Percentiles rank a stretch among this genome's conserved stretches.
Evolutionary conservation across 225 moss, liverwort and hornwort genomes (phyloP).

Genomic region (Sphagnum tenellum): DNA sequence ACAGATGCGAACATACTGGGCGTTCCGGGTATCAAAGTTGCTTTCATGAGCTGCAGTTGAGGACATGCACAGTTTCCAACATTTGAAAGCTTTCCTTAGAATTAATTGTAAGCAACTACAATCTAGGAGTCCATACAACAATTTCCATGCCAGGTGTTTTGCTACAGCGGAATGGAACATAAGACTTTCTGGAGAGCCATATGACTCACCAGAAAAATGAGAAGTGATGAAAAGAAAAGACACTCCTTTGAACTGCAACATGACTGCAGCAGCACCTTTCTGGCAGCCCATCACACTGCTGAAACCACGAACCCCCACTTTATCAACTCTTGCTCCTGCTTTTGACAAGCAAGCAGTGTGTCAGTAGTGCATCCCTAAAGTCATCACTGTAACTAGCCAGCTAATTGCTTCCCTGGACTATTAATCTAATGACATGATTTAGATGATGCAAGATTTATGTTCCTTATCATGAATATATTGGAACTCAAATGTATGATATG

Average conservation of each 20-base stretch:
- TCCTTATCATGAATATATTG: too few species aligned
- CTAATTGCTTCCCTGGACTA: too few species aligned
- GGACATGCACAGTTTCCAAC: slow-evolving; percentile 15
- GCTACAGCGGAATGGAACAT: neutral
- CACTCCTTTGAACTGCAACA: slow-evolving; percentile 55
- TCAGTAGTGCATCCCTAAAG: too few species aligned
- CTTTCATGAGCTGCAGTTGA: slow-evolving; percentile 61
- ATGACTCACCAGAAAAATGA: slow-evolving; percentile 68
- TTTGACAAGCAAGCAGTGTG: neutral
- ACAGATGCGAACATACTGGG: slow-evolving; percentile 43
- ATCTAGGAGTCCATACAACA: neutral
- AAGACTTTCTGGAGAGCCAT: neutral
- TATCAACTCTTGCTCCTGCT: slow-evolving; percentile 59
- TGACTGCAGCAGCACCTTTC: slow-evolving; percentile 62
- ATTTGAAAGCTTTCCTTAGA: neutral
- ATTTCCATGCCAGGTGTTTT: neutral
- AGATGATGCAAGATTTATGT: too few species aligned
- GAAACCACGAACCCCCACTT: slow-evolving; percentile 54
- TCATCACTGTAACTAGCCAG: too few species aligned
- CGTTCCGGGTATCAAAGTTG: slow-evolving; percentile 42
- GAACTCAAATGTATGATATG: too few species aligned
- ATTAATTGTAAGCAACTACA: neutral
- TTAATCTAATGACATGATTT: too few species aligned
- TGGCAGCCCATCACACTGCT: slow-evolving; percentile 60
- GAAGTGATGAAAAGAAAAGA: slow-evolving; percentile 68